These are phyloP conservation scores for Auricularia cornea DNA, from an alignment of 768 basidiomycete genomes.

Conservation along the genomic window DNA sequence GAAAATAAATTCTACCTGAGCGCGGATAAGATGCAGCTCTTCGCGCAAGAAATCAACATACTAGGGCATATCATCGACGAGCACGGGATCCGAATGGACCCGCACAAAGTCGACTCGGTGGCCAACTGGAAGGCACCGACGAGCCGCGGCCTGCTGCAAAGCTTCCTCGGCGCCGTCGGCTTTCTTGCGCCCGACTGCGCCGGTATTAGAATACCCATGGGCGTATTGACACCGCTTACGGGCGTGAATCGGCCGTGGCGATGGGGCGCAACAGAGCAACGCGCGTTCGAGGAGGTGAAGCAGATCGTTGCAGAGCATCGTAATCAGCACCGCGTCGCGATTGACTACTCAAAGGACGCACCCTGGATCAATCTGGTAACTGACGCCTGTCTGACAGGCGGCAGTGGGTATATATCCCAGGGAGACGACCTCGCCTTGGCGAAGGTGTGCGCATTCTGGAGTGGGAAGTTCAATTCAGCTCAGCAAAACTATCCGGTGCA, in stretches of 20 bases:
- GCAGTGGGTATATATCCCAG: slow-evolving; percentile 17
- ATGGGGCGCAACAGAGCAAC: slow-evolving; percentile 12
- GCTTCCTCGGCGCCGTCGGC: slow-evolving; percentile 15
- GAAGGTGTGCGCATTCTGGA: slow-evolving; percentile 25
- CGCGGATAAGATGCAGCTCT: slow-evolving; percentile 25
- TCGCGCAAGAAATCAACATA: background rate
- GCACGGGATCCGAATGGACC: slow-evolving; percentile 18
- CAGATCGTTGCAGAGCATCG: slow-evolving; percentile 3
- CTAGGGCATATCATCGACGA: slow-evolving; percentile 13
- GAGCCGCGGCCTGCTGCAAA: slow-evolving; percentile 7
- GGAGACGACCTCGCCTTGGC: slow-evolving; percentile 19
- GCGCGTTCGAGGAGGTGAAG: slow-evolving; percentile 14
- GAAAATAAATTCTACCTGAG: slow-evolving; percentile 30
- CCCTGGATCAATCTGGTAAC: slow-evolving; percentile 6
- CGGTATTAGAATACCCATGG: slow-evolving; percentile 11
- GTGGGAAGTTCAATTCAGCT: slow-evolving; percentile 26
- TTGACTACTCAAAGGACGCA: background rate
- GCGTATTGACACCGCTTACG: slow-evolving; percentile 7
- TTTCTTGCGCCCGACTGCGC: slow-evolving; percentile 13
- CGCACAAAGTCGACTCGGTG: slow-evolving; percentile 15
- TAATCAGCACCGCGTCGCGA: background rate
- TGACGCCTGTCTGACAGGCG: slow-evolving; percentile 10
- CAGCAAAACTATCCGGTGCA: slow-evolving; percentile 36
- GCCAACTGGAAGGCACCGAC: slow-evolving; percentile 17
- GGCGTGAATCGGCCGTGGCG: slow-evolving; percentile 9